These are phyloP conservation scores for Pezicula radicicola DNA, from an alignment of 2,329 filamentous ascomycete genomes.

Conservation along the genomic window DNA sequence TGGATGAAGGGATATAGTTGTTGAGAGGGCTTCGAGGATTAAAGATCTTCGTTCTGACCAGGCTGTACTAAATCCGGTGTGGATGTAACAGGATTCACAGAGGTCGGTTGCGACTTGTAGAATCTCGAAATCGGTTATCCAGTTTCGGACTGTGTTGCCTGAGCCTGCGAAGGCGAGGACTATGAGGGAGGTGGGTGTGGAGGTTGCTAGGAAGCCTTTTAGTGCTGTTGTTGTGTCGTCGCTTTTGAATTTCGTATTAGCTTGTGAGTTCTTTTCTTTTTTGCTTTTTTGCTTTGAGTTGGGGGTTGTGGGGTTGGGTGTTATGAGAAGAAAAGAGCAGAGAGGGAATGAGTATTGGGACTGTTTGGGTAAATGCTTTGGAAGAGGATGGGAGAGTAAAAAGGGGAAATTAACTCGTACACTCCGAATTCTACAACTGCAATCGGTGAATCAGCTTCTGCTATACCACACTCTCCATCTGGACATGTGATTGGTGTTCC, in stretches of 20 bases:
- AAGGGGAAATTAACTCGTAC: conserved; percentile 1
- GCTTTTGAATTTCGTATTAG: neutral
- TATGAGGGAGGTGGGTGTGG: conserved; percentile 10
- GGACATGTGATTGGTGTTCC: conserved; percentile 13
- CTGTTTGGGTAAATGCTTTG: too few species aligned
- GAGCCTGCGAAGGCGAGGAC: conserved; percentile 19
- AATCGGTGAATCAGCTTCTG: conserved; percentile 11
- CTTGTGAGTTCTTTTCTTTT: neutral
- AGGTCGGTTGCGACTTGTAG: neutral
- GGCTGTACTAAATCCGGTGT: conserved; percentile 20
- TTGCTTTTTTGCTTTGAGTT: neutral
- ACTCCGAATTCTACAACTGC: conserved; percentile 13
- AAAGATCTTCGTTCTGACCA: conserved; percentile 14
- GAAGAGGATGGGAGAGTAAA: neutral
- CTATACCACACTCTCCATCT: conserved; percentile 10
- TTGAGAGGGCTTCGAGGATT: conserved; percentile 15
- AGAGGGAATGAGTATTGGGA: neutral
- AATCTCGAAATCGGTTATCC: conserved; percentile 12
- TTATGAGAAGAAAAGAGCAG: too few species aligned
- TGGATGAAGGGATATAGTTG: conserved; percentile 12
- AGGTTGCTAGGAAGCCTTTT: conserved; percentile 16
- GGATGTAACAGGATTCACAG: conserved; percentile 14
- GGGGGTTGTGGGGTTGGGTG: too few species aligned
- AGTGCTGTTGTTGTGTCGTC: conserved; percentile 9
- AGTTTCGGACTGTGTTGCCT: conserved; percentile 9